Conservation (phyloP, 2,329 filamentous ascomycete genomes). For the Neonectria neomacrospora region DNA sequence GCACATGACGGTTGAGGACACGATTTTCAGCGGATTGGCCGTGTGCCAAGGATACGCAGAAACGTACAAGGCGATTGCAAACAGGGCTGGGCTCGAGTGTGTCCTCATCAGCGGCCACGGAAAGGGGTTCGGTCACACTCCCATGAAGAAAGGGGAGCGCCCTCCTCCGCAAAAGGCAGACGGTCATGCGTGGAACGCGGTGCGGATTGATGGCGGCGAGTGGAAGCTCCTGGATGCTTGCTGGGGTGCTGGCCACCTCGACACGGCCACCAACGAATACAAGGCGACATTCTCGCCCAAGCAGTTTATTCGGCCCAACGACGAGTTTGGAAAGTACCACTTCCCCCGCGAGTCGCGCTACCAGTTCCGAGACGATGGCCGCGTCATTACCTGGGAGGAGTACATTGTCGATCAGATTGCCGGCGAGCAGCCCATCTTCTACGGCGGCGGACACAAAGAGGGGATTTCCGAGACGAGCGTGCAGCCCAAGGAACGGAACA, state of each 20-base stretch:
- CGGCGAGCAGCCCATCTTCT: conserved; percentile 61
- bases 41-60: conserved; percentile 94
- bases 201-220: conserved; percentile 83
- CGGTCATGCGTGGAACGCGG: conserved; percentile 93
- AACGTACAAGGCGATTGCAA: conserved; percentile 81
- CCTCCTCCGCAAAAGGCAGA: conserved; percentile 71
- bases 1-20: conserved; percentile 75
- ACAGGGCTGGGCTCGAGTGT: conserved; percentile 81
- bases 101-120: conserved; percentile 81
- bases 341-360: conserved; percentile 76
- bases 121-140: conserved; percentile 82
- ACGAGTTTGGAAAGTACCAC: conserved; percentile 83
- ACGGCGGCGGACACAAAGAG: conserved; percentile 56
- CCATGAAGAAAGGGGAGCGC: conserved; percentile 70
- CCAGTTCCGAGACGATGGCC: conserved; percentile 81
- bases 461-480: conserved; percentile 69
- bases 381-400: conserved; percentile 79
- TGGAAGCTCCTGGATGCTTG: conserved; percentile 95
- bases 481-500: conserved; percentile 61
- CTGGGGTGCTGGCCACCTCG: conserved; percentile 87
- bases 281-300: conserved; percentile 73
- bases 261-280: conserved; percentile 65
- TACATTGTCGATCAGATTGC: conserved; percentile 74
- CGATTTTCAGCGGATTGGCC: conserved; percentile 79
- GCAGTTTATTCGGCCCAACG: conserved; percentile 72